Conservation (phyloP, 2,329 filamentous ascomycete species). For the Incumbomyces delicatus region DNA sequence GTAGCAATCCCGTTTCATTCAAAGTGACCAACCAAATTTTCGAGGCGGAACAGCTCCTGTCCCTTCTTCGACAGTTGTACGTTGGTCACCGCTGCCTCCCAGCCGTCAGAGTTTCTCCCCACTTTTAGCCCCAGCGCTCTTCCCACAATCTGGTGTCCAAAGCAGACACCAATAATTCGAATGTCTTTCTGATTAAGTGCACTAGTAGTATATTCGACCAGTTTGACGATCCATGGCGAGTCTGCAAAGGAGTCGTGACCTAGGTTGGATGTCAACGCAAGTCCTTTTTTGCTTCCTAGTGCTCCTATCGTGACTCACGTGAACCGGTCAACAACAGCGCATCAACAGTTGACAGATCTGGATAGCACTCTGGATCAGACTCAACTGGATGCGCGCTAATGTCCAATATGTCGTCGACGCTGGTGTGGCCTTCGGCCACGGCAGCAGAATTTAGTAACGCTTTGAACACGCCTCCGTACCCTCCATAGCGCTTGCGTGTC, state of each 20-base stretch:
- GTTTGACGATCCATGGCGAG: slow-evolving; percentile 63
- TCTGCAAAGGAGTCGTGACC: slow-evolving; percentile 65
- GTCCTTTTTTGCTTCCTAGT: slow-evolving; percentile 6
- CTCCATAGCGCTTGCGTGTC: slow-evolving; percentile 55
- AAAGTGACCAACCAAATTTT: slow-evolving; percentile 45
- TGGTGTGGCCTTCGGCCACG: slow-evolving; percentile 36
- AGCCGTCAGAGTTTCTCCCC: slow-evolving; percentile 56
- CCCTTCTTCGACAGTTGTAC: slow-evolving; percentile 60
- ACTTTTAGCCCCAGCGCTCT: slow-evolving; percentile 62
- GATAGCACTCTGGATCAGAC: slow-evolving; percentile 55
- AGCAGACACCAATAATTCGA: slow-evolving; percentile 70
- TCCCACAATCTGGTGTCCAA: slow-evolving; percentile 77
- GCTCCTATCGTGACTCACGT: slow-evolving; percentile 34
- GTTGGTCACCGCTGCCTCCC: slow-evolving; percentile 70
- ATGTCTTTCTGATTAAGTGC: slow-evolving; percentile 54
- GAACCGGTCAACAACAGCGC: slow-evolving; percentile 72
- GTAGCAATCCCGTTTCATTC: not conserved
- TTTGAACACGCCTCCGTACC: slow-evolving; percentile 63
- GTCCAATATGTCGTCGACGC: slow-evolving; percentile 22
- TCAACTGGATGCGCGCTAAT: slow-evolving; percentile 65
- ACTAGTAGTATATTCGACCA: slow-evolving; percentile 58
- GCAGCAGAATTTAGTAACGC: slow-evolving; percentile 49
- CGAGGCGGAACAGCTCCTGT: slow-evolving; percentile 58
- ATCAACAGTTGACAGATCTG: slow-evolving; percentile 63
- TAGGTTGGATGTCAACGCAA: slow-evolving; percentile 26